Base-by-base conservation (phyloP, 192 early-diverging fungal species). In the Entomortierella lignicola region DNA sequence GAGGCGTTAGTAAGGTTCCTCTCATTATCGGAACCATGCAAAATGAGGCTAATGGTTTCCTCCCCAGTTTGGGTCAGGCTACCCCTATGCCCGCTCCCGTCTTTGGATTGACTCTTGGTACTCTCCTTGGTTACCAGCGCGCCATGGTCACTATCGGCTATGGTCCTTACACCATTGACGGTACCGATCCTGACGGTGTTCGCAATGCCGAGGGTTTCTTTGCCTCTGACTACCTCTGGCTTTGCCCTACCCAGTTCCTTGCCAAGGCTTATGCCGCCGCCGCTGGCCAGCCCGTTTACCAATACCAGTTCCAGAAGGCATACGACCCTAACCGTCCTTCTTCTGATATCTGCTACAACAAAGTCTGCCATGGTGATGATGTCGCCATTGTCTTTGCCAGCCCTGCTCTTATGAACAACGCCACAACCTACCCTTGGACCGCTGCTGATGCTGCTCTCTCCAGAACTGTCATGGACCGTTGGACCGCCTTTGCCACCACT, bases 321-420 rank as follows among this genome's bases (percentile, higher is more conserved):
- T 79, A 79, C 27, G 64, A 66, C 56, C 67, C 67, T 43, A 70
- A 62, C 56, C 75, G 75, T 21, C 65, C 75, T 32, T 10, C 53
- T 6, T 27, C 11, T 25, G 75, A 79, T 44, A 58, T 79, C 51
- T 79, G 75, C 57, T 54, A 62, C 25, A 43, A 26, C 23, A 52
- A 79, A 34, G 75, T 79, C 57, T 79, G 75, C 75, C 75, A 79
- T 63, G 75, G 67, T 66, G 75, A 79, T 13, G 75, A 79, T 70
- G 68, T 79, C 54, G 75, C 75, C 5, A 20, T 79, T 29, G 75
- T 79, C 67, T 79, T 79, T 79, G 75, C 67, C 57, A 79, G 75
- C 62, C 75, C 75, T 30, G 30, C 63, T n/a, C 63, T 79, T 23
- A 66, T 79, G 67, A 70, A 70, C 57, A 66, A 70, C 57, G 55